Base-by-base conservation (phyloP, 2,329 filamentous ascomycete genomes). In the Scopulariopsis brevicaulis region DNA sequence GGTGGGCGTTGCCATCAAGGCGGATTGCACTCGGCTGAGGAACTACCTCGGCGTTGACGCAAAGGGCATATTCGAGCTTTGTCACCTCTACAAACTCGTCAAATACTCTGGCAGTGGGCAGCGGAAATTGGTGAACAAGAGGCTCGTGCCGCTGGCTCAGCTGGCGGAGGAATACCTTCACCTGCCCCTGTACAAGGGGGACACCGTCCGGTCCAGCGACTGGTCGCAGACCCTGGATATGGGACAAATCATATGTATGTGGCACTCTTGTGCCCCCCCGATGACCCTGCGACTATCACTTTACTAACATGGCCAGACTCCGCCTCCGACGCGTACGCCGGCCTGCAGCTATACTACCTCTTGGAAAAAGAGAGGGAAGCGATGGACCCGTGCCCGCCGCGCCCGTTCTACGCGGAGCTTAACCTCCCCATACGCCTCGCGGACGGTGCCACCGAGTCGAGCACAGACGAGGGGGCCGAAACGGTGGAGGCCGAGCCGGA, bases 241-340 rank as follows among this genome's bases (percentile, higher is more conserved):
- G 62, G 69, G 80, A 11, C 92, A 96, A 67, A 79, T 89, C 20
- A 70, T 80, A 55, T 91, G 77, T 93, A 79, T 75, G 87, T 73
- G 51, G 25, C 48, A 20, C 11, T 3, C 50, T 28, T 53, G 58
- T 53, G 28, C 43, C n/a, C 11, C 4, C 51, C 25, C 53, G 58
- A 62, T 5, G 32, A 22, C n/a, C 18, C 34, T 14, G 8, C 20
- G 14, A 12, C 40, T 6, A 35, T 28, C 54, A 3, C 51, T 12
- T 15, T 34, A 18, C 56, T 58, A 48, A 54, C 24, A 24, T 15
- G 15, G 24, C n/a, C 54, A 89, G 85, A 92, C 69, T 84, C 89
- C 11, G 90, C 90, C 14, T 85, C 89, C 1, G 90, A 96, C 68
- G 87, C 90, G 0, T 96, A 96, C 67, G 90, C 88, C 60, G 82